A percentile compares a stretch with the other conserved stretches of the same genome.
Evolutionary conservation across 768 basidiomycete species (phyloP).

Genomic region (Artomyces pyxidatus): DNA sequence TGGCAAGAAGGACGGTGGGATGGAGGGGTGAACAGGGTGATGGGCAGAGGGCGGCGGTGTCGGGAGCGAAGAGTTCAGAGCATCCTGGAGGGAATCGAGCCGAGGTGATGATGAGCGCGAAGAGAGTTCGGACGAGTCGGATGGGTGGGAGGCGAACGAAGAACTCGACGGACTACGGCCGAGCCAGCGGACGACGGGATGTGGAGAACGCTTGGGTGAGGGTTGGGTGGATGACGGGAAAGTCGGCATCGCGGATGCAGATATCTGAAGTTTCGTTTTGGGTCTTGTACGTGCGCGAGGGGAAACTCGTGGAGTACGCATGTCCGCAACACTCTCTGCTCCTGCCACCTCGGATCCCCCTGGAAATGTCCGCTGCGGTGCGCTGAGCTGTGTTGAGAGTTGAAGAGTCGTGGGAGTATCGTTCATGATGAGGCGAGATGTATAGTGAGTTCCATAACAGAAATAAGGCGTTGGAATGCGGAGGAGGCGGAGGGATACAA

Average conservation of each 20-base stretch:
- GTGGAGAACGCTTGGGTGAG: slow-evolving; percentile 9
- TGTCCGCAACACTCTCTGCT: no score
- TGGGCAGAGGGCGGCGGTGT: slow-evolving; percentile 16
- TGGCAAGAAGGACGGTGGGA: slow-evolving; percentile 31
- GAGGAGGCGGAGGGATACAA: no score
- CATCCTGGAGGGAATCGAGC: slow-evolving; percentile 24
- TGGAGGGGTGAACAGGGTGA: slow-evolving; percentile 12
- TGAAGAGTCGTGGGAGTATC: no score
- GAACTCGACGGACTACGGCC: slow-evolving; percentile 24
- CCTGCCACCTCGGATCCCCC: no score
- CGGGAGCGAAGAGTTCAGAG: slow-evolving; percentile 24
- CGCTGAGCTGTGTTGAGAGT: no score
- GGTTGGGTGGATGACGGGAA: slow-evolving; percentile 5
- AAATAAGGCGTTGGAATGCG: no score
- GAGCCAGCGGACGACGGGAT: slow-evolving; percentile 40
- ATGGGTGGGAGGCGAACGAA: slow-evolving; percentile 40
- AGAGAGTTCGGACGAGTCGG: not conserved
- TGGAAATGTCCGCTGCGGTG: no score
- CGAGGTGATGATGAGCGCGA: slow-evolving; percentile 10
- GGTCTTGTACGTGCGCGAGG: not conserved
- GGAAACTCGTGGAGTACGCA: not conserved
- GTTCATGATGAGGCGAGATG: no score
- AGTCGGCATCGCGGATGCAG: slow-evolving; percentile 4
- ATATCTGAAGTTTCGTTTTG: not conserved
- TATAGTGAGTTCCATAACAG: no score